Percentiles rank a stretch among this genome's conserved stretches.
Evolutionary conservation across 140 eudicot genomes (phyloP).

Genomic region (Bidens hawaiensis): DNA sequence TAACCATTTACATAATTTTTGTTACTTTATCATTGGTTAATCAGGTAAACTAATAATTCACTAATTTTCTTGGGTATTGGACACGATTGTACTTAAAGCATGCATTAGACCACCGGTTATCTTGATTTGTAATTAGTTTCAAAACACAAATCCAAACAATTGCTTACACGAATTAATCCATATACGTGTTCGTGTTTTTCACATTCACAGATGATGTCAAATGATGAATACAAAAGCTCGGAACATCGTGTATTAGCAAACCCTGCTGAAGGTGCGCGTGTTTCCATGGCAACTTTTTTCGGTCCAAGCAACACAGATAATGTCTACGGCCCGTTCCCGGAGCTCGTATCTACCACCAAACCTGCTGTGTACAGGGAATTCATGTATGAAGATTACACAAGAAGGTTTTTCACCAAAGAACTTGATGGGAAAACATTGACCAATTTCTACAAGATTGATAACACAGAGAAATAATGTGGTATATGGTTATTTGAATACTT

Average conservation of each 20-base stretch:
- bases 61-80: no score
- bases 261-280: slow-evolving; percentile 44
- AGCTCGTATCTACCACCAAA: slow-evolving; percentile 42
- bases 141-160: neutral
- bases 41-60: no score
- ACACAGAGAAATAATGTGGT: neutral
- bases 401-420: slow-evolving; percentile 55
- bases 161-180: neutral
- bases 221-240: slow-evolving; percentile 57
- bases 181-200: neutral
- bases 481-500: no score
- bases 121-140: neutral
- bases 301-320: slow-evolving; percentile 44
- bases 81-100: no score
- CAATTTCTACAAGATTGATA: slow-evolving; percentile 36
- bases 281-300: slow-evolving; percentile 52
- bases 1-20: no score
- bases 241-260: slow-evolving; percentile 70
- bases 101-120: no score
- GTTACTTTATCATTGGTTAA: no score
- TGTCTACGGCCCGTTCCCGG: slow-evolving; percentile 50
- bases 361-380: slow-evolving; percentile 51
- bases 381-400: slow-evolving; percentile 38
- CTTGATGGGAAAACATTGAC: slow-evolving; percentile 55
- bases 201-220: slow-evolving; percentile 51